These are phyloP conservation scores for Penicillium mononematosum DNA, from an alignment of 495 filamentous ascomycete genomes.

Conservation along the genomic window DNA sequence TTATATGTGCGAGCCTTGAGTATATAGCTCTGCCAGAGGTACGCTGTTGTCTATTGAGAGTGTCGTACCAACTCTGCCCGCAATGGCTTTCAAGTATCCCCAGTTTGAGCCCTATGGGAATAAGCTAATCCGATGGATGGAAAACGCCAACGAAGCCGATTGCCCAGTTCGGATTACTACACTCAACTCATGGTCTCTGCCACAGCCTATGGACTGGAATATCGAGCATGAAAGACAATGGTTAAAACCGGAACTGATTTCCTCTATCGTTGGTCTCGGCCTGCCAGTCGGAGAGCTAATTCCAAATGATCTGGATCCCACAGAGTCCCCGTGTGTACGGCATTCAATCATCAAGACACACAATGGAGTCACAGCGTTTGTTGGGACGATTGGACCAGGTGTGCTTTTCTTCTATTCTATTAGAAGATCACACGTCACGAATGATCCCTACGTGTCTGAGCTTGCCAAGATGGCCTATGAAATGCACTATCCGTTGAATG, in stretches of 20 bases:
- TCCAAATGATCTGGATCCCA: background rate
- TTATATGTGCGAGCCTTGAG: background rate
- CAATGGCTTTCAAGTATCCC: background rate
- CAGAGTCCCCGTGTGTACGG: background rate
- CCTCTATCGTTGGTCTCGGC: background rate
- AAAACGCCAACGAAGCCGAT: background rate
- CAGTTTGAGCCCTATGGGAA: background rate
- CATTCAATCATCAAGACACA: background rate
- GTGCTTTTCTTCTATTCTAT: background rate
- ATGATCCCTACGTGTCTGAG: background rate
- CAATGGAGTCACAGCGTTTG: background rate
- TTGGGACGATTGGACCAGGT: background rate
- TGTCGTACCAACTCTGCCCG: no score
- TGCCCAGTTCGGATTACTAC: background rate
- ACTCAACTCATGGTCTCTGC: background rate
- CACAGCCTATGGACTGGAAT: no score
- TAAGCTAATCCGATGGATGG: background rate
- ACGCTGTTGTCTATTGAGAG: background rate
- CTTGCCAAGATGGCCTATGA: background rate
- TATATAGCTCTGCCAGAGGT: background rate
- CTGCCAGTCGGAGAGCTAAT: background rate
- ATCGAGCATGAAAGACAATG: background rate
- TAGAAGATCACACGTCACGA: background rate
- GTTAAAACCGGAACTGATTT: background rate
- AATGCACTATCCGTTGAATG: background rate